These are phyloP conservation scores for Allium cepa DNA, from an alignment of 106 monocot genomes.

Conservation along the genomic window DNA sequence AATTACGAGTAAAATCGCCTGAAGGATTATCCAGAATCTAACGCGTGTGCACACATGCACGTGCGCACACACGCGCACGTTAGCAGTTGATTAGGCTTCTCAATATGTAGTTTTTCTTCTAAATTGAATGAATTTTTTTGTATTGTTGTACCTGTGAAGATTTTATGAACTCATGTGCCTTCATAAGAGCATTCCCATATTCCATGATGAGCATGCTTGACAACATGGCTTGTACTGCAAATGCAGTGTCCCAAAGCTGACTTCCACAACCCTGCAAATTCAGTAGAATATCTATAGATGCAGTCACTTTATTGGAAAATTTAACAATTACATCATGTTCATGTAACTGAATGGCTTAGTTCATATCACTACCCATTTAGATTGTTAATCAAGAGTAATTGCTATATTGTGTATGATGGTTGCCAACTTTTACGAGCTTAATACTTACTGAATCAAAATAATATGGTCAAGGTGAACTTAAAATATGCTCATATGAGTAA, in stretches of 20 bases:
- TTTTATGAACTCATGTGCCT: conserved; percentile 52
- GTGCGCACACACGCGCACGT: neutral
- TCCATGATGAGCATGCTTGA: conserved; percentile 33
- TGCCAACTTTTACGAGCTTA: too few relatives aligned
- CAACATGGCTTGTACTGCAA: conserved; percentile 46
- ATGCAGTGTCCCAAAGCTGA: conserved; percentile 49
- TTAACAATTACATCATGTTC: neutral
- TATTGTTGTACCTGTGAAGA: conserved; percentile 25
- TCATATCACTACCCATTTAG: too few relatives aligned
- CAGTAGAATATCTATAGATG: too few relatives aligned
- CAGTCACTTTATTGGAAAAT: neutral
- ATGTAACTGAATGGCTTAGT: neutral
- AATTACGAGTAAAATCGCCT: conserved; percentile 36
- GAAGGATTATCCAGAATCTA: conserved; percentile 38
- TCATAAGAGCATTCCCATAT: conserved; percentile 25
- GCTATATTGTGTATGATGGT: too few relatives aligned
- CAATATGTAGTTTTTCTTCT: neutral
- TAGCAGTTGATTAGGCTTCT: neutral
- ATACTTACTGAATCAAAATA: too few relatives aligned
- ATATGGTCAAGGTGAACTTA: too few relatives aligned
- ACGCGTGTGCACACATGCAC: neutral
- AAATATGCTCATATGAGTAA: too few relatives aligned
- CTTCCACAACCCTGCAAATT: conserved; percentile 29
- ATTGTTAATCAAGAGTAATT: too few relatives aligned
- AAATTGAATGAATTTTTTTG: neutral